phyloP scores from a whole-genome alignment of 495 filamentous ascomycete species.

The Tuber brumale region DNA sequence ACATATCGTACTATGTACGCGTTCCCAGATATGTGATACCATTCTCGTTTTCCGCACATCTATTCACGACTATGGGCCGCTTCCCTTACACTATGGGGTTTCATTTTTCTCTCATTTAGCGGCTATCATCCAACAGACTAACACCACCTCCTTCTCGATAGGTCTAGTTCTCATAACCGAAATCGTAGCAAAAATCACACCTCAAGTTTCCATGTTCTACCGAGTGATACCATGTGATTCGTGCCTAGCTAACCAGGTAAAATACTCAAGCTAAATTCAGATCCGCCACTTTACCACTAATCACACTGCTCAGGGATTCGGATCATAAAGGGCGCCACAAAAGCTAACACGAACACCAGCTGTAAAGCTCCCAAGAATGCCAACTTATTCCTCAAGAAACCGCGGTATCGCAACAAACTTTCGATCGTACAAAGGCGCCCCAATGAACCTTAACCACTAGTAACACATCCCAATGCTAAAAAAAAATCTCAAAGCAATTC shows the following conservation, averaged over 20 bases:
- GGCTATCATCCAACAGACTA: background rate
- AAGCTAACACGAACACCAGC: background rate
- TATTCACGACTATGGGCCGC: background rate
- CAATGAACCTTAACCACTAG: background rate
- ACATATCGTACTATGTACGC: background rate
- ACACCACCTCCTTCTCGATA: background rate
- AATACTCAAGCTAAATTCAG: background rate
- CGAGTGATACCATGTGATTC: background rate
- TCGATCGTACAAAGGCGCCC: background rate
- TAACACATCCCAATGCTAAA: background rate
- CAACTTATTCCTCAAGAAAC: background rate
- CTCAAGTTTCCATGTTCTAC: background rate
- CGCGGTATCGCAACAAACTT: background rate
- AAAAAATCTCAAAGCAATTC: slow-evolving; percentile 43
- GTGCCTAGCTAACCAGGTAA: background rate
- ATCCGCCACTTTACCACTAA: background rate
- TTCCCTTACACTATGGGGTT: background rate
- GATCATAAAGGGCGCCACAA: background rate
- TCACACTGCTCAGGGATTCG: background rate
- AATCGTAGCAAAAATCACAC: background rate
- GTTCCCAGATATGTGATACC: background rate
- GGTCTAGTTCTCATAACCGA: background rate
- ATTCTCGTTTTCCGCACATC: background rate
- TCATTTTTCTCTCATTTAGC: background rate
- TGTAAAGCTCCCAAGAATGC: background rate